Conservation (phyloP, 2,329 filamentous ascomycete species). For the Ophiostoma angusticollis region DNA sequence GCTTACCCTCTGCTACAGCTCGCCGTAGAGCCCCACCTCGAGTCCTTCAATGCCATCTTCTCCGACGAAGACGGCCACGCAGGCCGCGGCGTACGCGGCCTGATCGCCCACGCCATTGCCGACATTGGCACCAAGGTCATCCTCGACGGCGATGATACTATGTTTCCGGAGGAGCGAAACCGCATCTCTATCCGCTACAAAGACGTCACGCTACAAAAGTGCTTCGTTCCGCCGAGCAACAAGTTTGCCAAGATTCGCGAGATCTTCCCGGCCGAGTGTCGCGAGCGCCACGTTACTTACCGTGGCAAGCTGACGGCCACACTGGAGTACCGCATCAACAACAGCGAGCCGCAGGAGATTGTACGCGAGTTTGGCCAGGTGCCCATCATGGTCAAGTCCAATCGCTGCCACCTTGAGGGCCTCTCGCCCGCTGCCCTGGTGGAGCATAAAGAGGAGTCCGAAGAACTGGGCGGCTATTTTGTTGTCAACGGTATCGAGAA, state of each 20-base stretch:
- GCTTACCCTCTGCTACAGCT: slow-evolving; percentile 78
- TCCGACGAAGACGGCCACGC: slow-evolving; percentile 44
- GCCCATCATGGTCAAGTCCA: slow-evolving; percentile 91
- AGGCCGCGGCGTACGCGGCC: slow-evolving; percentile 18
- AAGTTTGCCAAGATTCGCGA: slow-evolving; percentile 75
- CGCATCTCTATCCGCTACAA: slow-evolving; percentile 65
- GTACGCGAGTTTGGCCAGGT: slow-evolving; percentile 77
- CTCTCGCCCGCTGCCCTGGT: slow-evolving; percentile 75
- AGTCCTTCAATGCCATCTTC: slow-evolving; percentile 91
- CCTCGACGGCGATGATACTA: slow-evolving; percentile 65
- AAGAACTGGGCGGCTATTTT: slow-evolving; percentile 94
- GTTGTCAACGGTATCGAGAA: slow-evolving; percentile 97
- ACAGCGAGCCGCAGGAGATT: slow-evolving; percentile 71
- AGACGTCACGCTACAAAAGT: slow-evolving; percentile 71
- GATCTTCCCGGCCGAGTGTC: slow-evolving; percentile 82
- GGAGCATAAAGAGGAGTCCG: slow-evolving; percentile 80
- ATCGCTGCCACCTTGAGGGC: slow-evolving; percentile 78
- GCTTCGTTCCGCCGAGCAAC: slow-evolving; percentile 66
- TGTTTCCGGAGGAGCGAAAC: slow-evolving; percentile 51
- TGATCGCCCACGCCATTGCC: slow-evolving; percentile 60
- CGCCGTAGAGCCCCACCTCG: slow-evolving; percentile 83
- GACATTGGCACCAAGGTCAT: slow-evolving; percentile 87
- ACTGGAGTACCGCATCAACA: slow-evolving; percentile 77
- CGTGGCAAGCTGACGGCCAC: slow-evolving; percentile 72
- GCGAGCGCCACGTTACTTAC: slow-evolving; percentile 88